phyloP scores from a whole-genome alignment of 441 rosid species.

The Gossypium trilobum region DNA sequence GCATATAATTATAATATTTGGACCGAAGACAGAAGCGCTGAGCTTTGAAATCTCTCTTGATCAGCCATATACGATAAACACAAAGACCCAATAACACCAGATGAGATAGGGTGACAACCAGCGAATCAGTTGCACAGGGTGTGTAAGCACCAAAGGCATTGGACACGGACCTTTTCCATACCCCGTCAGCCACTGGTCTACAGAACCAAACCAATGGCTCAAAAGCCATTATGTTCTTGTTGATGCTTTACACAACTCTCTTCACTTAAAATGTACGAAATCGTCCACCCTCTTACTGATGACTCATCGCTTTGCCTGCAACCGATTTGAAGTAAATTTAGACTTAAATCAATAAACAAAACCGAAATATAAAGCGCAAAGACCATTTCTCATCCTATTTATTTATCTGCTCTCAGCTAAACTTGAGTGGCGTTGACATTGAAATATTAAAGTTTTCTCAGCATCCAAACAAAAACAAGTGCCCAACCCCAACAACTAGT shows the following conservation, averaged over 20 bases:
- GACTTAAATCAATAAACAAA: neutral
- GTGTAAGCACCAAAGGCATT: conserved; percentile 90
- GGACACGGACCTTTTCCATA: conserved; percentile 64
- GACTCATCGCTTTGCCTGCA: conserved; percentile 22
- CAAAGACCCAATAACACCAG: conserved; percentile 59
- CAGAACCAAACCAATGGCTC: conserved; percentile 76
- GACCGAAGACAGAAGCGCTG: conserved; percentile 67
- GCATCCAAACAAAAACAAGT: conserved; percentile 11
- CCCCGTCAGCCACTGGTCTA: conserved; percentile 60
- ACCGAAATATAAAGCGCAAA: neutral
- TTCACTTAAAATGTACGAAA: conserved; percentile 21
- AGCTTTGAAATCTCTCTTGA: conserved; percentile 48
- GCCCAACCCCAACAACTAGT: neutral
- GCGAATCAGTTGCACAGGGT: conserved; percentile 76
- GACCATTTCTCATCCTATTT: neutral
- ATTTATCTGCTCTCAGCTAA: neutral
- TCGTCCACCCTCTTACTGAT: conserved; percentile 9
- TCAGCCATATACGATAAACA: conserved; percentile 72
- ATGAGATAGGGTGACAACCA: conserved; percentile 61
- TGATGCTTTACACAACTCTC: conserved; percentile 11
- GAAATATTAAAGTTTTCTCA: conserved; percentile 8
- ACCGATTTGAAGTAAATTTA: neutral
- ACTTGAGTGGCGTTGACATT: conserved; percentile 8
- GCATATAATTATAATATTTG: conserved; percentile 51
- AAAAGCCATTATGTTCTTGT: conserved; percentile 51